Evolutionary conservation across 805 yeast species (phyloP).

Genomic region (Yarrowia sp.): DNA sequence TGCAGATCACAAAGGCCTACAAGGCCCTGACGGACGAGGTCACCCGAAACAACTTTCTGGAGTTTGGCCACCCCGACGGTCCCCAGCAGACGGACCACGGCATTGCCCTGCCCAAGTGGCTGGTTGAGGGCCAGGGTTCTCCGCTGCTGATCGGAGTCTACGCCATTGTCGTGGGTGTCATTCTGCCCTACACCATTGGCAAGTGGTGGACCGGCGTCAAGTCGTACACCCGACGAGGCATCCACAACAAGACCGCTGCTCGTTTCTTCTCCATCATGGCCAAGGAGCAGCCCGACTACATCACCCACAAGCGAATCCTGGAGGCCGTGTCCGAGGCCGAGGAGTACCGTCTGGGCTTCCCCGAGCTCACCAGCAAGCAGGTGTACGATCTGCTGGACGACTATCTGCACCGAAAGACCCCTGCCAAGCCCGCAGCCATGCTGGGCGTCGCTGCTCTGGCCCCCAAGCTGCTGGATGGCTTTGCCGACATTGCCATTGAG

Average conservation of each 20-base stretch:
- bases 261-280: slow-evolving; percentile 72
- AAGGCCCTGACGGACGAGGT: slow-evolving; percentile 92
- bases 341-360: slow-evolving; percentile 62
- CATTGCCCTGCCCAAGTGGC: slow-evolving; percentile 90
- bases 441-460: slow-evolving; percentile 54
- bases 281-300: slow-evolving; percentile 61
- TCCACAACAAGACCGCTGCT: slow-evolving; percentile 85
- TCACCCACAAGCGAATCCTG: slow-evolving; percentile 63
- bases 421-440: slow-evolving; percentile 62
- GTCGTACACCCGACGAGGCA: slow-evolving; percentile 79
- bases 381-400: slow-evolving; percentile 60
- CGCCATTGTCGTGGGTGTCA: slow-evolving; percentile 72
- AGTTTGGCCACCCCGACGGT: slow-evolving; percentile 98
- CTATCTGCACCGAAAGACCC: slow-evolving; percentile 62
- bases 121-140: slow-evolving; percentile 82
- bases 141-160: slow-evolving; percentile 70
- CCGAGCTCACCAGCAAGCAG: slow-evolving; percentile 55
- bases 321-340: slow-evolving; percentile 68
- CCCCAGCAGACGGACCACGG: slow-evolving; percentile 91
- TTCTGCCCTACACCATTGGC: slow-evolving; percentile 82
- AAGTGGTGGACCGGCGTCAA: slow-evolving; percentile 90
- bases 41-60: slow-evolving; percentile 78
- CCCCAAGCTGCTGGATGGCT: slow-evolving; percentile 70
- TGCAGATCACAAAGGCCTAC: slow-evolving; percentile 87
- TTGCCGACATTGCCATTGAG: slow-evolving; percentile 79